A percentile compares a stretch with the other conserved stretches of the same genome.
These are phyloP conservation scores for Kockovaella imperatae DNA, from an alignment of 768 basidiomycete species.

Conservation along the genomic window DNA sequence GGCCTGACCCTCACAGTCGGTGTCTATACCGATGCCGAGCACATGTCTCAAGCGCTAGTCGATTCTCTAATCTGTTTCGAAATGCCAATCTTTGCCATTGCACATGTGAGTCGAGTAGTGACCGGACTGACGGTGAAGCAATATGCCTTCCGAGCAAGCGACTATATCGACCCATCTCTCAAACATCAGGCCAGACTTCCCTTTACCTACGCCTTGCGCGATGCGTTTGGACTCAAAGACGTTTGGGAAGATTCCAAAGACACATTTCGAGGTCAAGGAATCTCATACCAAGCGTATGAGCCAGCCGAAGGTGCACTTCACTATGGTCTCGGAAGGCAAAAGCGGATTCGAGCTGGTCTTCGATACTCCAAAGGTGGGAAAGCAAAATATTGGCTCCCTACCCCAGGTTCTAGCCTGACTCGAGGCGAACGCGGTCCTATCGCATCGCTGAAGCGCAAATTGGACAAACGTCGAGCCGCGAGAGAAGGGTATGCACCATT, in stretches of 20 bases:
- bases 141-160: conserved; percentile 85
- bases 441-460: conserved; percentile 33
- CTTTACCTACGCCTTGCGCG: conserved; percentile 73
- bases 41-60: conserved; percentile 81
- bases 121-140: conserved; percentile 23
- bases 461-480: conserved; percentile 45
- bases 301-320: conserved; percentile 91
- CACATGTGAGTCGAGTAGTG: conserved; percentile 55
- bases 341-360: conserved; percentile 81
- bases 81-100: conserved; percentile 94
- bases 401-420: conserved; percentile 47
- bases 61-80: conserved; percentile 90
- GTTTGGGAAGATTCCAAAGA: conserved; percentile 75
- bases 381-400: conserved; percentile 92
- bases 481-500: conserved; percentile 70
- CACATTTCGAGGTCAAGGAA: conserved; percentile 77
- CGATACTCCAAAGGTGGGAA: conserved; percentile 85
- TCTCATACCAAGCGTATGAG: conserved; percentile 94
- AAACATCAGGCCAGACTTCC: conserved; percentile 66
- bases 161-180: conserved; percentile 64
- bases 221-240: conserved; percentile 79
- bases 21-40: conserved; percentile 76
- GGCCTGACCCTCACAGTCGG: conserved; percentile 50
- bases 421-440: conserved; percentile 43
- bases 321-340: conserved; percentile 74